Conservation (phyloP, 2,329 filamentous ascomycete genomes). For the Cryphonectria radicalis region DNA sequence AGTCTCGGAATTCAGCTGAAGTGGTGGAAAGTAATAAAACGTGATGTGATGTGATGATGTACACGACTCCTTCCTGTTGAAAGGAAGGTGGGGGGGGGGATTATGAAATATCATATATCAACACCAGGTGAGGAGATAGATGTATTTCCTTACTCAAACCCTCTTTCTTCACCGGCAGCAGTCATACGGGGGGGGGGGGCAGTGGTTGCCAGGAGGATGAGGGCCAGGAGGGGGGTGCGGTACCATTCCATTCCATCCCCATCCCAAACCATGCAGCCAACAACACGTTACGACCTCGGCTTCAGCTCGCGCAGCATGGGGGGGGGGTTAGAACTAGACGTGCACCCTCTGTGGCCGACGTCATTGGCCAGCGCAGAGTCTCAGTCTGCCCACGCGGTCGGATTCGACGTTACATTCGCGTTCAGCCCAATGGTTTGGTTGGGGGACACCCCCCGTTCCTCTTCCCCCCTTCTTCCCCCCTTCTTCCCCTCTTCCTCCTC, state of each 20-base stretch:
- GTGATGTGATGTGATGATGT: background rate
- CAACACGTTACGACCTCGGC: background rate
- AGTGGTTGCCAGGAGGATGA: background rate
- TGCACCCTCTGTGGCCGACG: constrained; percentile 1
- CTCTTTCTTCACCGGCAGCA: background rate
- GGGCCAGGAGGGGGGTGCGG: no score
- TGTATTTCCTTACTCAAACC: background rate
- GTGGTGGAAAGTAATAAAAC: background rate
- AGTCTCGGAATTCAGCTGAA: background rate
- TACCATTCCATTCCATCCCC: background rate
- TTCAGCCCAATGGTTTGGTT: background rate
- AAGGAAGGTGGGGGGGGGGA: no score
- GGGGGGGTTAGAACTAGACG: background rate
- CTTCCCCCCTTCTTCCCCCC: background rate
- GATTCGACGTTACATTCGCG: constrained; percentile 14
- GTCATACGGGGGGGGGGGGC: background rate
- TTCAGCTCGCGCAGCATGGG: background rate
- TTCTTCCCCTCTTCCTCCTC: no score
- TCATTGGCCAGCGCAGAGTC: constrained; percentile 12
- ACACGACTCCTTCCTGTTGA: background rate
- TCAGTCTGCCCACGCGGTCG: constrained; percentile 20
- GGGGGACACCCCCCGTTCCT: no score
- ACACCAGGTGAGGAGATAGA: background rate
- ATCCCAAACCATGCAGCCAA: background rate
- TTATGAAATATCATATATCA: background rate